Conservation (phyloP, 2,329 filamentous ascomycete species). For the Ophiostoma piceae region DNA sequence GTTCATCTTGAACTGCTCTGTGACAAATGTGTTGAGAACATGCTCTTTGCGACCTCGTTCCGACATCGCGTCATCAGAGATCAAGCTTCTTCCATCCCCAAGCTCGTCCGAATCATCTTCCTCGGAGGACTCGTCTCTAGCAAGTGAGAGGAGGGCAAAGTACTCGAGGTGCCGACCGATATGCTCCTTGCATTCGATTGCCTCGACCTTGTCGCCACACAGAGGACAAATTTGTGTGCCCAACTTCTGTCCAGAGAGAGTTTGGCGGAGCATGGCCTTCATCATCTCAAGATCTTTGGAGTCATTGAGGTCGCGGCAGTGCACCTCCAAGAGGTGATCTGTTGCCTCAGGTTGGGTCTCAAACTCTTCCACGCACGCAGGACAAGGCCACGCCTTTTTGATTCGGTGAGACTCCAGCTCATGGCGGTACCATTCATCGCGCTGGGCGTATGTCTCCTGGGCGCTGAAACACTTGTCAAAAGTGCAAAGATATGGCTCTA, state of each 20-base stretch:
- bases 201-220: slow-evolving; percentile 22
- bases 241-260: not conserved
- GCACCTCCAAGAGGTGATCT: slow-evolving; percentile 20
- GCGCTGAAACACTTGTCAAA: slow-evolving; percentile 27
- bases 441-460: slow-evolving; percentile 23
- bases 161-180: slow-evolving; percentile 25
- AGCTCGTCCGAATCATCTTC: slow-evolving; percentile 25
- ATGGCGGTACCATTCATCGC: slow-evolving; percentile 27
- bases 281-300: slow-evolving; percentile 22
- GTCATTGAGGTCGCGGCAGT: slow-evolving; percentile 18
- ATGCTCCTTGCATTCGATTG: slow-evolving; percentile 23
- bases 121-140: slow-evolving; percentile 21
- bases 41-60: slow-evolving; percentile 25
- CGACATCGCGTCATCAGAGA: slow-evolving; percentile 24
- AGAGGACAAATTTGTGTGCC: slow-evolving; percentile 23
- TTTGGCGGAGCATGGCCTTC: slow-evolving; percentile 15
- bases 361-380: slow-evolving; percentile 26
- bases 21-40: slow-evolving; percentile 26
- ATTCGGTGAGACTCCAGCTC: slow-evolving; percentile 26
- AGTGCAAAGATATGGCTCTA: slow-evolving; percentile 27
- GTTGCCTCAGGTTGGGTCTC: slow-evolving; percentile 22
- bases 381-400: slow-evolving; percentile 23
- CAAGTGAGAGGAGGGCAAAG: slow-evolving; percentile 24
- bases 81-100: slow-evolving; percentile 20
- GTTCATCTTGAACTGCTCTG: slow-evolving; percentile 26